Percentiles rank a stretch among this genome's conserved stretches.
phyloP scores from a whole-genome alignment of 2,329 filamentous ascomycete species.

The Colletotrichum spinosum region DNA sequence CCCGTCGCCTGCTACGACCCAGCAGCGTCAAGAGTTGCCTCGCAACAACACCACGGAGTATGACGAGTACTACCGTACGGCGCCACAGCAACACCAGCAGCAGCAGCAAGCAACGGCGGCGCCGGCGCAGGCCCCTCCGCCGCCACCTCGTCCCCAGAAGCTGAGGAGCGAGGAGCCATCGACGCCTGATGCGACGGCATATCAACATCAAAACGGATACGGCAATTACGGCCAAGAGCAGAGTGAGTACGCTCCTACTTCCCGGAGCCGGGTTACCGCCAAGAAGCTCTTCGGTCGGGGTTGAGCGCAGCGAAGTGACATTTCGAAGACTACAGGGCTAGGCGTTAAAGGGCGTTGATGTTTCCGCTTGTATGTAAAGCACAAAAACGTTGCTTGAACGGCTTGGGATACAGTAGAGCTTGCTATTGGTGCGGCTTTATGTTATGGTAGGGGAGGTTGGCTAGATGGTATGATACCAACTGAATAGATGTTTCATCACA shows the following conservation, averaged over 20 bases:
- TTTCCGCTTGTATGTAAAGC: too few species aligned
- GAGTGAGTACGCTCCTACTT: conserved; percentile 21
- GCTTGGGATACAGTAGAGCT: too few species aligned
- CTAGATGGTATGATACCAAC: too few species aligned
- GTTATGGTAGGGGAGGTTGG: too few species aligned
- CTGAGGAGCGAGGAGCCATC: conserved; percentile 41
- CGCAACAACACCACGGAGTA: conserved; percentile 32
- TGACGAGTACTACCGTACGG: conserved; percentile 40
- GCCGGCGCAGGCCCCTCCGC: conserved; percentile 42
- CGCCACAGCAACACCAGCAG: conserved; percentile 23
- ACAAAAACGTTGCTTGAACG: too few species aligned
- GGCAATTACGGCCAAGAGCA: conserved; percentile 21
- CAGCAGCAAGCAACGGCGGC: neutral
- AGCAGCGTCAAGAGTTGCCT: conserved; percentile 32
- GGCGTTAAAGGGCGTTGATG: too few species aligned
- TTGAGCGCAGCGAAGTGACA: neutral
- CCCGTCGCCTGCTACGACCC: conserved; percentile 9
- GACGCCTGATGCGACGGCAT: conserved; percentile 14
- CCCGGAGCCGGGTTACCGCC: conserved; percentile 31
- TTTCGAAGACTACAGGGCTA: too few species aligned
- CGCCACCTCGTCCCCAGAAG: conserved; percentile 49
- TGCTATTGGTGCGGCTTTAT: too few species aligned
- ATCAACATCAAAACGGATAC: conserved; percentile 29
- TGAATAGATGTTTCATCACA: too few species aligned
- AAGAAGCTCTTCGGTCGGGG: conserved; percentile 38